Evolutionary conservation across 495 filamentous ascomycete species (phyloP), one percentile per base, ranked within the genome.

Genomic region (Xylaria acuta): DNA sequence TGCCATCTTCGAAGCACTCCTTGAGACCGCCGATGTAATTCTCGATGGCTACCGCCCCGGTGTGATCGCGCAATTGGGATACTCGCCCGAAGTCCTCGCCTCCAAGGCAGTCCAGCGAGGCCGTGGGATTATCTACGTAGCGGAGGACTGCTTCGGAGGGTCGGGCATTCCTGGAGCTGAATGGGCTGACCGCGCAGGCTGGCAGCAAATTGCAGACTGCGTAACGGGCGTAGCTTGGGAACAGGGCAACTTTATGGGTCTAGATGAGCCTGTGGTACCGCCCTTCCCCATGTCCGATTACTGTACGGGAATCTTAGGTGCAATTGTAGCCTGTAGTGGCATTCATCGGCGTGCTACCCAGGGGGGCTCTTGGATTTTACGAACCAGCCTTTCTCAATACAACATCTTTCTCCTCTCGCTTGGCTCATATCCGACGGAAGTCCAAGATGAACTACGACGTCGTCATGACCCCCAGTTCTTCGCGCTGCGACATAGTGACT

Each of bases 211-310:
- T 56, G 86, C 88, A 16, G 88, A 90, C 81, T 84, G 80, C 64
- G 80, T 82, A 75, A 73, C 80, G 64, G 77, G 77, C 32, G 83
- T 93, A 8, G 91, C 92, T 7, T 93, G 91, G 91, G 89, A 88
- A 5, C 92, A 94, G 79, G 92, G 92, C 12, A 70, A 86, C 56
- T 91, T 90, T 80, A 93, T 94, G 91, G 90, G 91, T 14, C 81
- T 89, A 12, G 75, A 86, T 14, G 89, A 90, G 72, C 92, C 92
- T 4, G 87, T 93, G n/a, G 88, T 94, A 0, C 92, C 92, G 60
- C 92, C 92, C 0, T 94, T 94, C 80, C 93, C 92, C 30, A 94
- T 93, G 83, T 92, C 90, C 47, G 92, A 94, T 81, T 94, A 95
- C 79, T 90, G 92, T 38, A 93, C 92, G 2, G 92, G 88, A 5